These are phyloP conservation scores for Cladophialophora carrionii DNA, from an alignment of 2,329 filamentous ascomycete genomes.

Conservation along the genomic window DNA sequence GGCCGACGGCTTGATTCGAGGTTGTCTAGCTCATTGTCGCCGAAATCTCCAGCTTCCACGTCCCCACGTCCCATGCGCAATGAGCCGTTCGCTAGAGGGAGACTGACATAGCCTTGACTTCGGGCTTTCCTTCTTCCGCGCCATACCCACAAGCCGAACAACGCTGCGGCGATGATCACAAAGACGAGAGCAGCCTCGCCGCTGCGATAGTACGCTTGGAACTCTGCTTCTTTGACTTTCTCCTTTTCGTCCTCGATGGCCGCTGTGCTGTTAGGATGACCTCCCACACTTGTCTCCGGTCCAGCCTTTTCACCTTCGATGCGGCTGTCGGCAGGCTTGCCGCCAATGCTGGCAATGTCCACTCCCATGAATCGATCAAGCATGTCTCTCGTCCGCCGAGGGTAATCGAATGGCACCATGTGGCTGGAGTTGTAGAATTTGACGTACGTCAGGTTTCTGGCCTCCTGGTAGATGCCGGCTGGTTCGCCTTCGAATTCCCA, in stretches of 20 bases:
- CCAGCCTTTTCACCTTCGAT: conserved; percentile 81
- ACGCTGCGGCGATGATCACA: conserved; percentile 70
- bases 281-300: conserved; percentile 75
- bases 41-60: conserved; percentile 65
- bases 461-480: conserved; percentile 91
- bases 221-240: conserved; percentile 80
- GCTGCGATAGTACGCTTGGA: conserved; percentile 84
- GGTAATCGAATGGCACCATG: conserved; percentile 96
- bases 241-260: conserved; percentile 70
- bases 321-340: conserved; percentile 72
- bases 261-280: conserved; percentile 63
- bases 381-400: conserved; percentile 88
- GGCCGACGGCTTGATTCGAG: conserved; percentile 43
- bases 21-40: conserved; percentile 64
- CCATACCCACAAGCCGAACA: conserved; percentile 75
- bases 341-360: conserved; percentile 86
- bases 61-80: conserved; percentile 49
- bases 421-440: conserved; percentile 94
- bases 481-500: conserved; percentile 91
- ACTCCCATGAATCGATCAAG: conserved; percentile 94
- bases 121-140: conserved; percentile 54
- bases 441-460: conserved; percentile 93
- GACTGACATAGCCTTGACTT: conserved; percentile 51
- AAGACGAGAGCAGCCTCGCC: conserved; percentile 84
- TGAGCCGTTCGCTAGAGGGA: conserved; percentile 40